These are phyloP conservation scores for Penicillium sp. DNA, from an alignment of 2,329 filamentous ascomycete species.

Conservation along the genomic window DNA sequence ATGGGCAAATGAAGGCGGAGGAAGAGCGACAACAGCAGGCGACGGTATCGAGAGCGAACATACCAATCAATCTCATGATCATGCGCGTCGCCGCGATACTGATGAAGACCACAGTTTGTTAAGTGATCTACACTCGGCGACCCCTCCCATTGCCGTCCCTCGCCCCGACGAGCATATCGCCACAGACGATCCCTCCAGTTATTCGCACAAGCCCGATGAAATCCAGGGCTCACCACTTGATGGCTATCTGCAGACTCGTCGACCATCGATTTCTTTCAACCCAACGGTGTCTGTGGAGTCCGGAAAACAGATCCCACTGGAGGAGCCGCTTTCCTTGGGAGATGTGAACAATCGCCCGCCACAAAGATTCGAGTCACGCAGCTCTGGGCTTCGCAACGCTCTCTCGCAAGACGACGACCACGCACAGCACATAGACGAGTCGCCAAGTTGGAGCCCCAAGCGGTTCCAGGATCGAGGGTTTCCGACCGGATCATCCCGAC, in stretches of 20 bases:
- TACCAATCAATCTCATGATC: constrained; percentile 38
- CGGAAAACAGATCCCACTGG: constrained; percentile 39
- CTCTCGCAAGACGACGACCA: constrained; percentile 37
- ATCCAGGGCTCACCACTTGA: constrained; percentile 42
- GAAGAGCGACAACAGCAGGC: constrained; percentile 28
- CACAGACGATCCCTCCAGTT: constrained; percentile 30
- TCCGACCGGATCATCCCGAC: constrained; percentile 29
- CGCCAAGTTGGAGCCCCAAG: constrained; percentile 25
- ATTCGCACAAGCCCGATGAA: constrained; percentile 41
- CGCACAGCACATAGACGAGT: constrained; percentile 16
- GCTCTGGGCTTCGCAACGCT: constrained; percentile 38
- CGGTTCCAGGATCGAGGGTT: constrained; percentile 26
- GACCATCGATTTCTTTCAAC: constrained; percentile 47
- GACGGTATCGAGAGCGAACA: constrained; percentile 42
- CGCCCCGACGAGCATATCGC: constrained; percentile 37
- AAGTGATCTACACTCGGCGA: constrained; percentile 44
- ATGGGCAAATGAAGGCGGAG: constrained; percentile 30
- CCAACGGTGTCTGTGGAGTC: constrained; percentile 44
- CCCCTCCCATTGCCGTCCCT: constrained; percentile 50
- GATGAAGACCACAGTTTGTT: constrained; percentile 43
- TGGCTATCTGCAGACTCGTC: constrained; percentile 42
- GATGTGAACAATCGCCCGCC: constrained; percentile 27
- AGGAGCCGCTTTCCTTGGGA: constrained; percentile 41
- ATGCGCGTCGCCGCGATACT: constrained; percentile 37
- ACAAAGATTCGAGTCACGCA: constrained; percentile 32